Evolutionary conservation across 768 basidiomycete genomes (phyloP).

Genomic region (Xerocomus brunneocitrinus): DNA sequence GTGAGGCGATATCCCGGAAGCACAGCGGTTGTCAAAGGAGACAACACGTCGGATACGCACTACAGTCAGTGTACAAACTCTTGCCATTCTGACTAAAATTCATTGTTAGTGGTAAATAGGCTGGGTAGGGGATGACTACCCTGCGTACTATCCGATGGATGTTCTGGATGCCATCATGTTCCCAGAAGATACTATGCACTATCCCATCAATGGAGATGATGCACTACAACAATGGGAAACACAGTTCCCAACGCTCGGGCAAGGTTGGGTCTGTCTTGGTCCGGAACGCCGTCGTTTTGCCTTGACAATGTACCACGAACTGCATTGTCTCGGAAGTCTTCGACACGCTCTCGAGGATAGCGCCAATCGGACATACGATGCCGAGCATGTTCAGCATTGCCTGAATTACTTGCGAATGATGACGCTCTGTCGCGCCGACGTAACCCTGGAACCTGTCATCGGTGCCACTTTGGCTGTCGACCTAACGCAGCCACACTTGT

Average conservation of each 20-base stretch:
- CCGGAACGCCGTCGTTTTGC: constrained; percentile 30
- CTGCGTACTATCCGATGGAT: constrained; percentile 24
- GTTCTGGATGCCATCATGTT: constrained; percentile 20
- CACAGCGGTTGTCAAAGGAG: background rate
- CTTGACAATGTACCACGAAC: constrained; percentile 36
- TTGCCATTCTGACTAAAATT: background rate
- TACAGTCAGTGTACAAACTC: constrained; percentile 15
- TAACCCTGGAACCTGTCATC: constrained; percentile 43
- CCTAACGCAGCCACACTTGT: constrained; percentile 21
- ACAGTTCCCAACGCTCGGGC: constrained; percentile 17
- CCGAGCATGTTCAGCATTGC: constrained; percentile 38
- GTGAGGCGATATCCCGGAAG: background rate
- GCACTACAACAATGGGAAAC: constrained; percentile 19
- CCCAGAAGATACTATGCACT: constrained; percentile 25
- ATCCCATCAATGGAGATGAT: constrained; percentile 23
- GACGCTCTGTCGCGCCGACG: constrained; percentile 43
- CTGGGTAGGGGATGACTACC: constrained; percentile 26
- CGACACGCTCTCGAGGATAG: constrained; percentile 19
- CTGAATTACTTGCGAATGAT: constrained; percentile 46
- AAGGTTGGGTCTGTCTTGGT: constrained; percentile 25
- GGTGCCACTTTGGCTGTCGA: constrained; percentile 15
- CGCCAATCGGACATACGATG: constrained; percentile 14
- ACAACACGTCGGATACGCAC: background rate
- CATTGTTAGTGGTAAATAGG: constrained; percentile 8
- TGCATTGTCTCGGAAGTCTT: constrained; percentile 35